Base-by-base conservation (phyloP, 768 basidiomycete species). In the Kondoa malvinella region DNA sequence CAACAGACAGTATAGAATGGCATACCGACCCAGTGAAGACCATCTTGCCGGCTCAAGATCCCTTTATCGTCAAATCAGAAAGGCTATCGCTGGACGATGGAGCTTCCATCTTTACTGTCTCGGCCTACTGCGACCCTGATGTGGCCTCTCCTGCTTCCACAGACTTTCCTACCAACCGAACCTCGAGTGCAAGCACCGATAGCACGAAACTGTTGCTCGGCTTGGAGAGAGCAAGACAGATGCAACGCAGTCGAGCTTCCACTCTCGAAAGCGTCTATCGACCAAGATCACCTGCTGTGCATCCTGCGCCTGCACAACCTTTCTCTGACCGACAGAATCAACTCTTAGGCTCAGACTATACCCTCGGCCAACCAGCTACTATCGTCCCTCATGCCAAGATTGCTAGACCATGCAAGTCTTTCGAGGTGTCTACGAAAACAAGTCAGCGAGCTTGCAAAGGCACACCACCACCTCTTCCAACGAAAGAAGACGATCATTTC, bases 121-220 rank as follows among this genome's bases (percentile, higher is more conserved):
- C 61, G 27, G 61, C 61, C n/a, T 63, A 63, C 61, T 27, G 27
- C 32, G 61, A 63, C 15, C n/a, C 58, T 12, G 25, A 60, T 8
- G 25, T 60, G 25, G 15, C 25, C 27, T 60, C 58, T 4, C 30
- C 58, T 25, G 14, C 12, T 31, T 14, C 58, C 12, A 4, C n/a
- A 31, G 25, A 60, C 25, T 14, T 29, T 12, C 8, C 25, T 31
- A 4, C 12, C 15, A 14, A 26, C 25, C 58, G 58, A 14, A 60
- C 15, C 12, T 31, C 25, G 12, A 60, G 25, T 60, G 12, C 58
- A 31, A 60, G 58, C 25, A 60, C n/a, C 14, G 58, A 60, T 25
- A 60, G 58, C 58, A 14, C 25, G 4, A 4, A 25, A 25, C 25
- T 31, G 4, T 29, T 60, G 12, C 27, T 60, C 4, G 58, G 58